These are phyloP conservation scores for Fusarium sterilihyphosum DNA, from an alignment of 2,329 filamentous ascomycete genomes.

Conservation along the genomic window DNA sequence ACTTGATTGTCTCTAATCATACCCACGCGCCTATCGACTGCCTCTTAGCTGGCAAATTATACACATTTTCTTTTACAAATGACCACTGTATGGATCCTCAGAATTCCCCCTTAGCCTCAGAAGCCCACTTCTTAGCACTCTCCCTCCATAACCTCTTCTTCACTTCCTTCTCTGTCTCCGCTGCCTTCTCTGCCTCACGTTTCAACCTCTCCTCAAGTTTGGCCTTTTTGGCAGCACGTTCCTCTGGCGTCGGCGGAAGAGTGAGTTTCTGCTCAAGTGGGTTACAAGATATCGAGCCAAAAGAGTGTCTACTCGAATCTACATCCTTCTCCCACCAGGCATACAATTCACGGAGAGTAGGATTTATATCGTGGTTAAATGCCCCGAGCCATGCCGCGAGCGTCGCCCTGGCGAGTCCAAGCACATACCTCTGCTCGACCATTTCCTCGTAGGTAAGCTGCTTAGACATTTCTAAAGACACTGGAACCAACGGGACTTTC, in stretches of 20 bases:
- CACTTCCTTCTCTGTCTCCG: too few species aligned
- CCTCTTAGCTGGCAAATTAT: neutral
- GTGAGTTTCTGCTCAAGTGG: neutral
- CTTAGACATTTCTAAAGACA: neutral
- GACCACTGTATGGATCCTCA: neutral
- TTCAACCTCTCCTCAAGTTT: neutral
- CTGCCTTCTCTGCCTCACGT: neutral
- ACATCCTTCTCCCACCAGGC: neutral
- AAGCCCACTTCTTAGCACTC: neutral
- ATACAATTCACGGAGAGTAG: neutral
- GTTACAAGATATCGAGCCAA: neutral
- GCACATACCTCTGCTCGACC: neutral
- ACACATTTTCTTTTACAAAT: neutral
- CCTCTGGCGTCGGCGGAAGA: neutral
- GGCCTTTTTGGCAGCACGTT: neutral
- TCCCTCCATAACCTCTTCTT: neutral
- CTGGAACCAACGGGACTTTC: neutral
- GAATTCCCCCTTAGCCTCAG: neutral
- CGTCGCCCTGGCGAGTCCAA: neutral
- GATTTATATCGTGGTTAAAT: neutral
- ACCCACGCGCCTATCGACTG: neutral
- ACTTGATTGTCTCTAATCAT: neutral
- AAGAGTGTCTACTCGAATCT: fast-evolving
- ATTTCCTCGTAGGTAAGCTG: neutral
- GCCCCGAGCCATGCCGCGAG: neutral